phyloP scores from a whole-genome alignment of 2,329 filamentous ascomycete species.

The Nakataea oryzae region DNA sequence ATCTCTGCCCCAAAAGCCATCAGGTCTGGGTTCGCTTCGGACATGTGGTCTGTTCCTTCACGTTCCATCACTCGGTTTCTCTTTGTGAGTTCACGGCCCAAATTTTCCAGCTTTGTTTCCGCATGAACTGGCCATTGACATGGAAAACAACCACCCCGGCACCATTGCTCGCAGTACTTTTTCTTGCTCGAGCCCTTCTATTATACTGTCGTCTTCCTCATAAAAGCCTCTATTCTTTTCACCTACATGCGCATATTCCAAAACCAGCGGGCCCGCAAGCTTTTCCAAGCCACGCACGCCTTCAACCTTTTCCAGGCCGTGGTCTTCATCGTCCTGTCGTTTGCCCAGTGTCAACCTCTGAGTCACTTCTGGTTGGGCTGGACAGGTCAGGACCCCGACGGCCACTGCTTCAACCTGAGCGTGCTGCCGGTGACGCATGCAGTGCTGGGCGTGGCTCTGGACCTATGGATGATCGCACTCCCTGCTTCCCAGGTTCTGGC shows the following conservation, averaged over 20 bases:
- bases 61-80: background rate
- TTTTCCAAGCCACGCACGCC: background rate
- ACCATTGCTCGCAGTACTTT: background rate
- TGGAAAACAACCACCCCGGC: background rate
- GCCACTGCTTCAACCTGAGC: conserved; percentile 3
- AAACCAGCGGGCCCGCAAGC: background rate
- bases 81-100: background rate
- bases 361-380: conserved; percentile 1
- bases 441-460: background rate
- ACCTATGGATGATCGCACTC: background rate
- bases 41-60: conserved; percentile 1
- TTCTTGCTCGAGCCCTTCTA: background rate
- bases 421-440: conserved; percentile 2
- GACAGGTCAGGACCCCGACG: background rate
- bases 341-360: background rate
- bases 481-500: background rate
- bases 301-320: background rate
- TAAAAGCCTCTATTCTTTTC: background rate
- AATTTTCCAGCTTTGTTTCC: background rate
- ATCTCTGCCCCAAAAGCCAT: background rate
- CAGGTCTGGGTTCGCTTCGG: background rate
- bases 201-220: background rate
- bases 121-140: no score
- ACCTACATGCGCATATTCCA: conserved; percentile 3
- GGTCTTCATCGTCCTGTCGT: background rate